These are phyloP conservation scores for Gaeumannomyces tritici DNA, from an alignment of 2,329 filamentous ascomycete species.

Conservation along the genomic window DNA sequence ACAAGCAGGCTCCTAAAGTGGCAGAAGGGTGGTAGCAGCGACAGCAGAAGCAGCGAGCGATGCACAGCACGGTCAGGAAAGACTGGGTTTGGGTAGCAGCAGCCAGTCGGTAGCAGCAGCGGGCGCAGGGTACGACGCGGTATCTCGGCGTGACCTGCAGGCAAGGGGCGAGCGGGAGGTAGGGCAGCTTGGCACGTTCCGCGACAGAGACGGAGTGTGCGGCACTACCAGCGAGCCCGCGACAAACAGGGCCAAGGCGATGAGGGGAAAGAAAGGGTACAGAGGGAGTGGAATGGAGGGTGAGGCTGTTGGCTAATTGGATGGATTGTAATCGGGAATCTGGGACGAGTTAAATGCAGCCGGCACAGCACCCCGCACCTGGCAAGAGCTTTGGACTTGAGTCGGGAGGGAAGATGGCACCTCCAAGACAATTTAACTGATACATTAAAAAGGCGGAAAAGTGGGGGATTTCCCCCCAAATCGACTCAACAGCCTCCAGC, in stretches of 20 bases:
- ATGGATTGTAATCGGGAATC: conserved; percentile 12
- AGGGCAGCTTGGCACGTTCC: not conserved
- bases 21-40: not conserved
- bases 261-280: not conserved
- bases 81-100: not conserved
- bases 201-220: not conserved
- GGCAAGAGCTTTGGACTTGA: not conserved
- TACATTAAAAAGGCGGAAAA: too few species aligned
- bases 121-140: not conserved
- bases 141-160: not conserved
- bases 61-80: not conserved
- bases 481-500: too few species aligned
- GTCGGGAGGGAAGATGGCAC: not conserved
- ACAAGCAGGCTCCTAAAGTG: not conserved
- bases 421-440: too few species aligned
- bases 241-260: not conserved
- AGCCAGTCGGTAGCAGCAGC: not conserved
- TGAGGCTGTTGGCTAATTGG: conserved; percentile 20
- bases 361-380: conserved; percentile 4
- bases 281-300: conserved; percentile 14
- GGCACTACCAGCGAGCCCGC: not conserved
- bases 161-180: not conserved
- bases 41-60: conserved; percentile 4
- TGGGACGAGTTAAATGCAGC: not conserved
- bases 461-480: too few species aligned